phyloP scores from a whole-genome alignment of 805 yeast genomes.

The Priceomyces haplophilus region DNA sequence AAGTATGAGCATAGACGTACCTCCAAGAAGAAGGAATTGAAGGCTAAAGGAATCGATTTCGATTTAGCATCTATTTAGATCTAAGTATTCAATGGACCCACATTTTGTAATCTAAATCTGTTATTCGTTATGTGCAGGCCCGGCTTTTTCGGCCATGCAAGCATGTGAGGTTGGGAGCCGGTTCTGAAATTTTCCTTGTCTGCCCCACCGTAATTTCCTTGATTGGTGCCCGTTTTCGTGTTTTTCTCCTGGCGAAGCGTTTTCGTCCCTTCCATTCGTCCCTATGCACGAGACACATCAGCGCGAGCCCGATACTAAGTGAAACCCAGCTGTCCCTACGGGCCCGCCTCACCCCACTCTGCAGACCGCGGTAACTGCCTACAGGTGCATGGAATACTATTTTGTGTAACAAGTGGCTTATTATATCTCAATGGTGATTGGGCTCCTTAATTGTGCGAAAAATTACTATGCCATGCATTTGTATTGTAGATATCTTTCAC shows the following conservation, averaged over 20 bases:
- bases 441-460: not conserved
- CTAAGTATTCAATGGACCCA: not conserved
- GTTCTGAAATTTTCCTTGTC: too few species aligned
- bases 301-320: too few species aligned
- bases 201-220: too few species aligned
- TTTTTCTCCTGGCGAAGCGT: too few species aligned
- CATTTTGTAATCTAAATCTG: too few species aligned
- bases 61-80: constrained; percentile 22
- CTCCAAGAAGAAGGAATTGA: constrained; percentile 48
- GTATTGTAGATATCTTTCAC: not conserved
- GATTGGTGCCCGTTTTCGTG: too few species aligned
- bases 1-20: constrained; percentile 41
- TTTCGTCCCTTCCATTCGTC: too few species aligned
- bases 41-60: constrained; percentile 57
- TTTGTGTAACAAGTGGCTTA: constrained; percentile 1
- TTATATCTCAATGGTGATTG: constrained; percentile 1
- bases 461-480: not conserved
- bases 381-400: not conserved
- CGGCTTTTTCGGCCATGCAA: too few species aligned
- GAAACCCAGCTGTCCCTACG: too few species aligned
- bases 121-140: too few species aligned
- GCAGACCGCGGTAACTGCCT: not conserved
- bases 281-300: too few species aligned
- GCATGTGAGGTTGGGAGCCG: too few species aligned
- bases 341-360: not conserved